These are phyloP conservation scores for Aspergillus pseudoterreus DNA, from an alignment of 2,329 filamentous ascomycete genomes.

Conservation along the genomic window DNA sequence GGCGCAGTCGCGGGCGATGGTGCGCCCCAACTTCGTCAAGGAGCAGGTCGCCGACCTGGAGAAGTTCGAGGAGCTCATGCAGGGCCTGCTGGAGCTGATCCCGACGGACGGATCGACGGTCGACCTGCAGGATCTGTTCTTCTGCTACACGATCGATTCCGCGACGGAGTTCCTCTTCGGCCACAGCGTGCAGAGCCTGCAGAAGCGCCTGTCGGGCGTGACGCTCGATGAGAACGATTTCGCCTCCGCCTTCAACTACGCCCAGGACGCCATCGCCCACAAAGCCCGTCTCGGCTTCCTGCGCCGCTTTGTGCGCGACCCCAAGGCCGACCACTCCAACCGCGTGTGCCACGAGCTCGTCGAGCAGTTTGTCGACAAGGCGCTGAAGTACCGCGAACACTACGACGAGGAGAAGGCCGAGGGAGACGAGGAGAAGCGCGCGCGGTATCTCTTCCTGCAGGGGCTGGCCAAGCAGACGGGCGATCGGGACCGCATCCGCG, in stretches of 20 bases:
- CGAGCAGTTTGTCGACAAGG: conserved; percentile 38
- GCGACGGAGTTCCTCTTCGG: conserved; percentile 83
- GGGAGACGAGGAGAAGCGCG: conserved; percentile 8
- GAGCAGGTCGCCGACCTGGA: conserved; percentile 23
- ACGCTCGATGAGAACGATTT: conserved; percentile 15
- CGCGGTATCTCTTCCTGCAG: conserved; percentile 45
- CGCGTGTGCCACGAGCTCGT: conserved; percentile 34
- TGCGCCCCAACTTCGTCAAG: conserved; percentile 42
- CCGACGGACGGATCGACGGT: conserved; percentile 22
- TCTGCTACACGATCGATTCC: conserved; percentile 64
- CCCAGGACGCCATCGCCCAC: conserved; percentile 19
- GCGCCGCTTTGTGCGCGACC: conserved; percentile 14
- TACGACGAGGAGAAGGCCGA: conserved; percentile 16
- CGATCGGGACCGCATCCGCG: conserved; percentile 41
- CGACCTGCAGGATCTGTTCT: conserved; percentile 25
- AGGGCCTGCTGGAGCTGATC: conserved; percentile 18
- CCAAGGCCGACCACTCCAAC: conserved; percentile 24
- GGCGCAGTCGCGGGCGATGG: conserved; percentile 52
- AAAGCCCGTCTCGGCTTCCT: conserved; percentile 14
- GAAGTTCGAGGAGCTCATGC: conserved; percentile 24
- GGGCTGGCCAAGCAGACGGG: conserved; percentile 43
- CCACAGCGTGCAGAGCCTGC: conserved; percentile 51
- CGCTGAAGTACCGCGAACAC: conserved; percentile 22
- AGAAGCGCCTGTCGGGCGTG: conserved; percentile 17
- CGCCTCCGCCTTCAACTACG: conserved; percentile 26